Conservation (phyloP, 2,329 filamentous ascomycete genomes). For the Biscogniauxia mediterranea region DNA sequence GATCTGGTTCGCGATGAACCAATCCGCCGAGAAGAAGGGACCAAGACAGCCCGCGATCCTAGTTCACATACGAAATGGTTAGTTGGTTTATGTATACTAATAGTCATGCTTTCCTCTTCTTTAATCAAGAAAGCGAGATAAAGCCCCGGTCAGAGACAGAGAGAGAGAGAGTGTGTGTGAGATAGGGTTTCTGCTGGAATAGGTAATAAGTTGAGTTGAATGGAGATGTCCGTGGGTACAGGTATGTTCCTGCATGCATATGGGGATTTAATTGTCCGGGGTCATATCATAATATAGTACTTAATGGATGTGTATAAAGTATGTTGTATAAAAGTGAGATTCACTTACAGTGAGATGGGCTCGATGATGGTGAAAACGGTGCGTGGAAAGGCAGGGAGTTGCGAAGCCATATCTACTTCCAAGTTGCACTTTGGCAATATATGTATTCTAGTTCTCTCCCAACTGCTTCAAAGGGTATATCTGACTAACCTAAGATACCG, state of each 20-base stretch:
- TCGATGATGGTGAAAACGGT: constrained; percentile 67
- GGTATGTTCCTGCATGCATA: constrained; percentile 5
- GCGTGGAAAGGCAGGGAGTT: constrained; percentile 62
- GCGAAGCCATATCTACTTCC: constrained; percentile 51
- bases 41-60: constrained; percentile 60
- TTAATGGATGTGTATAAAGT: not conserved
- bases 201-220: not conserved
- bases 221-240: not conserved
- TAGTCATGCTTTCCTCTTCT: no score
- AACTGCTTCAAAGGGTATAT: no score
- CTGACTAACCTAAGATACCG: no score
- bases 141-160: no score
- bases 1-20: constrained; percentile 64
- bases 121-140: no score
- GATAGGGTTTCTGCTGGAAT: no score
- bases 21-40: constrained; percentile 54
- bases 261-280: no score
- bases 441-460: no score
- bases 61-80: not conserved
- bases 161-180: no score
- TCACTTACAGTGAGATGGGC: constrained; percentile 63
- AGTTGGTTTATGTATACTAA: no score
- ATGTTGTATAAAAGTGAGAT: not conserved
- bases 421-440: no score
- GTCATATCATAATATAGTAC: no score